Percentiles rank a stretch among this genome's conserved stretches.
phyloP scores from a whole-genome alignment of 2,329 filamentous ascomycete species.

The Dactylellina haptotyla region DNA sequence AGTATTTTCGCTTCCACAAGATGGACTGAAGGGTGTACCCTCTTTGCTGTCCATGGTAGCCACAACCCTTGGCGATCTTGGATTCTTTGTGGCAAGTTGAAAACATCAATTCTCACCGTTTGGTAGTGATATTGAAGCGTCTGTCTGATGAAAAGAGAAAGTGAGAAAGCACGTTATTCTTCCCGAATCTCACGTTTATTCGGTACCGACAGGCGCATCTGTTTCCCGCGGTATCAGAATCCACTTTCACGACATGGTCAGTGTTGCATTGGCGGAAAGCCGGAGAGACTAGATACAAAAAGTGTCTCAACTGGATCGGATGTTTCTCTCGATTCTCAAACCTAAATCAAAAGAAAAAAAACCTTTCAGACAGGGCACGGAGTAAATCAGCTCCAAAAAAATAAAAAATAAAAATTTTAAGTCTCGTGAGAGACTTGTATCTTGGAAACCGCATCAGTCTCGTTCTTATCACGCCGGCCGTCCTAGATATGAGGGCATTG shows the following conservation, averaged over 20 bases:
- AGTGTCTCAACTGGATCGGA: slow-evolving; percentile 1
- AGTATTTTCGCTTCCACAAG: too few species aligned
- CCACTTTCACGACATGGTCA: not conserved
- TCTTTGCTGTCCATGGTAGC: slow-evolving; percentile 1
- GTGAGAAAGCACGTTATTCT: slow-evolving; percentile 43
- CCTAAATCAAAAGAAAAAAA: slow-evolving; percentile 19
- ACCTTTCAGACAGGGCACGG: slow-evolving; percentile 22
- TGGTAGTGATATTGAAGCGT: not conserved
- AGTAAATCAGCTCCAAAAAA: not conserved
- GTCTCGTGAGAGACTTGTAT: slow-evolving; percentile 27
- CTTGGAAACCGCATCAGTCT: too few species aligned
- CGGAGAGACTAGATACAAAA: too few species aligned
- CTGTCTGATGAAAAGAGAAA: slow-evolving; percentile 20
- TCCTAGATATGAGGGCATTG: too few species aligned
- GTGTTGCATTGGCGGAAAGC: not conserved
- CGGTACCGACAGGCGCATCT: slow-evolving; percentile 18
- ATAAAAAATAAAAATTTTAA: not conserved
- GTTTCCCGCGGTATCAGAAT: slow-evolving; percentile 11
- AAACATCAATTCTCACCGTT: too few species aligned
- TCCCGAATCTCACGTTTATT: slow-evolving; percentile 24
- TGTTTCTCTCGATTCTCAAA: slow-evolving; percentile 24
- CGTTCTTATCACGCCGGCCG: slow-evolving; percentile 5
- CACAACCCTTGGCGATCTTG: not conserved
- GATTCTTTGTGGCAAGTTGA: slow-evolving; percentile 6
- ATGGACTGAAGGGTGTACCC: too few species aligned